Evolutionary conservation across 2,329 filamentous ascomycete species (phyloP), one percentile per base, ranked within the genome.

Genomic region (Cercospora brassicicola): DNA sequence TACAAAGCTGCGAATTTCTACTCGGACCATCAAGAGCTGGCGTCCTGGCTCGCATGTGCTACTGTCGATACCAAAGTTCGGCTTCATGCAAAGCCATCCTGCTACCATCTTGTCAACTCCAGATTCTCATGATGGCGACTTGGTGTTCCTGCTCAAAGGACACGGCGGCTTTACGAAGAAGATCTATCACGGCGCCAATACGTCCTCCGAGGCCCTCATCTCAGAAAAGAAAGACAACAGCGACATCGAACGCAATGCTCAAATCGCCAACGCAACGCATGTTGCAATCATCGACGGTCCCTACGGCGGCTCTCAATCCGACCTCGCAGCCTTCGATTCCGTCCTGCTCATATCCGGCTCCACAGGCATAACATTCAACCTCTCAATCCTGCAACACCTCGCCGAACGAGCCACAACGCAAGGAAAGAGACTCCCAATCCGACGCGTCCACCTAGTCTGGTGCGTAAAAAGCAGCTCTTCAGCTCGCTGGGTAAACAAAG

Each of bases 1-100:
- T 5, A 81, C 80, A 2, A 79, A 76, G 65, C 68, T 81, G 28
- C 72, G 71, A n/a, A 70, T 82, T 9, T 73, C 75, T 2, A 78
- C 75, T 62, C 74, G 77, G 23, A 56, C 76, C 1, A 75, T 81
- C 69, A 79, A 76, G 51, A 73, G 72, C 4, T 82, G 80, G 79
- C 71, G 62, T 11, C 77, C 80, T 15, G 76, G 75, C 10, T 69
- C 70, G 6, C 72, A 74, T 31, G 71, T 75, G 4, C 66, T 75
- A 33, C 71, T 76, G 28, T 74, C 74, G 1, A 68, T 76, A 9
- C 75, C 74, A 7, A 64, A 67, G 8, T 75, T 76, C 36, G 74
- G 73, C 4, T 62, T 72, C 39, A 67, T 72, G 55, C 73, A 76
- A 45, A 71, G 68, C 20, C 75, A 76, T 56, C 75, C 75, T 13